phyloP scores from a whole-genome alignment of 2,329 filamentous ascomycete species.

The Monosporascus sp. region DNA sequence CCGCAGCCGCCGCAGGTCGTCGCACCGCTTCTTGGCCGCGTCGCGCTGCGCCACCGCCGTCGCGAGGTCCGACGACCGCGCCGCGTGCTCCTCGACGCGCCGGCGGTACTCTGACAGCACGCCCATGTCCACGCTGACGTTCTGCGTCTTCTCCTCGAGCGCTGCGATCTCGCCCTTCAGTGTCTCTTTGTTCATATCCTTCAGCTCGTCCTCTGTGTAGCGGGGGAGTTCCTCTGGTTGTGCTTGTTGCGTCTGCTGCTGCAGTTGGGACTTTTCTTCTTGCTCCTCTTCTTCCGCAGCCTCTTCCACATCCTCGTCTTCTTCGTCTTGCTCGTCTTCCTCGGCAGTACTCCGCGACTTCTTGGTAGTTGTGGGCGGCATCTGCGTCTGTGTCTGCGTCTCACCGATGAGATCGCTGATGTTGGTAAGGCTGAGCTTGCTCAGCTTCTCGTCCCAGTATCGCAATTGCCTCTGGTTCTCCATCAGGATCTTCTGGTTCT shows the following conservation, averaged over 20 bases:
- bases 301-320: conserved; percentile 13
- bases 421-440: conserved; percentile 78
- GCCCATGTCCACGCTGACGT: conserved; percentile 79
- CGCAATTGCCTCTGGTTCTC: conserved; percentile 81
- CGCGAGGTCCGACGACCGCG: conserved; percentile 78
- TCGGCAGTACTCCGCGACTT: conserved; percentile 16
- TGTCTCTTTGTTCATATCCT: conserved; percentile 58
- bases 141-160: conserved; percentile 69
- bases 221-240: conserved; percentile 61
- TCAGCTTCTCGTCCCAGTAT: conserved; percentile 87
- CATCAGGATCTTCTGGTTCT: conserved; percentile 80
- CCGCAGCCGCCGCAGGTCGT: conserved; percentile 83
- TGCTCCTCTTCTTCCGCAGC: conserved; percentile 16
- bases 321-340: conserved; percentile 24
- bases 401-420: conserved; percentile 60
- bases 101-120: conserved; percentile 87
- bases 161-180: conserved; percentile 58
- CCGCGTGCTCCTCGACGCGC: conserved; percentile 74
- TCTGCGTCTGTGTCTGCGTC: conserved; percentile 21
- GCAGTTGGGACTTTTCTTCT: conserved; percentile 19
- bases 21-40: conserved; percentile 82
- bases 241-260: conserved; percentile 10
- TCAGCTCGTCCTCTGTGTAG: conserved; percentile 68
- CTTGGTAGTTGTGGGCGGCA: conserved; percentile 15
- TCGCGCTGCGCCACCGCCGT: conserved; percentile 75